Evolutionary conservation across 2,329 filamentous ascomycete species (phyloP).

Genomic region (Raffaelea ambrosiae): DNA sequence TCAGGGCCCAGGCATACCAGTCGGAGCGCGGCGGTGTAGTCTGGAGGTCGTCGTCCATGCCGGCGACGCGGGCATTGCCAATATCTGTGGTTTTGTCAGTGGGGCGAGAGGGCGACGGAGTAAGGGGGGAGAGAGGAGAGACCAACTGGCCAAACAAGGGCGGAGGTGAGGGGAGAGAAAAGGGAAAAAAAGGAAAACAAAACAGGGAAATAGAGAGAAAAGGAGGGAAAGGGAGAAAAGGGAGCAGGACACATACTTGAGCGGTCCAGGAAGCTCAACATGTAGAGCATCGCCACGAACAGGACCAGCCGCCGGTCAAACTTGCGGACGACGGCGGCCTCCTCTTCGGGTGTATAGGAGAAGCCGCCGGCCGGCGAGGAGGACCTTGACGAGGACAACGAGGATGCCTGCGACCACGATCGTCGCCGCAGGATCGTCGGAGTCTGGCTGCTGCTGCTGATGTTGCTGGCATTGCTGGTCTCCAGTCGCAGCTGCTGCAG

Average conservation of each 20-base stretch:
- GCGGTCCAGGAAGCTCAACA: slow-evolving; percentile 78
- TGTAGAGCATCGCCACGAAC: slow-evolving; percentile 74
- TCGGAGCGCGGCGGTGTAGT: slow-evolving; percentile 32
- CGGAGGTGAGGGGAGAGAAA: background rate
- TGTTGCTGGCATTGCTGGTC: too few relatives aligned
- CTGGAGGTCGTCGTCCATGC: slow-evolving; percentile 54
- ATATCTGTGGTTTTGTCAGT: slow-evolving; percentile 36
- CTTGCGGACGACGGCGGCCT: slow-evolving; percentile 60
- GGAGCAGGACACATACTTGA: slow-evolving; percentile 51
- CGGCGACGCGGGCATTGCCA: slow-evolving; percentile 54
- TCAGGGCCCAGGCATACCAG: slow-evolving; percentile 54
- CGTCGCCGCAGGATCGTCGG: background rate
- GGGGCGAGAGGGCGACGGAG: background rate
- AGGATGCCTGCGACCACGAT: background rate
- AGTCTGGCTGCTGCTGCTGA: too few relatives aligned
- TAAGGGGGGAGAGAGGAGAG: background rate
- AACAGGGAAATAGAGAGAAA: background rate
- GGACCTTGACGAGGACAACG: background rate
- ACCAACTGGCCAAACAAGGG: background rate
- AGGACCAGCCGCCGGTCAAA: slow-evolving; percentile 70
- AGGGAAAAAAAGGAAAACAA: background rate
- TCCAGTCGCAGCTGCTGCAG: slow-evolving; percentile 3
- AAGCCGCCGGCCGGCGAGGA: background rate
- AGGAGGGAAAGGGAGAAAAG: slow-evolving; percentile 17
- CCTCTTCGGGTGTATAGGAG: slow-evolving; percentile 57